Base-by-base conservation (phyloP, 202 grass and related monocot species). In the Panicum hallii region DNA sequence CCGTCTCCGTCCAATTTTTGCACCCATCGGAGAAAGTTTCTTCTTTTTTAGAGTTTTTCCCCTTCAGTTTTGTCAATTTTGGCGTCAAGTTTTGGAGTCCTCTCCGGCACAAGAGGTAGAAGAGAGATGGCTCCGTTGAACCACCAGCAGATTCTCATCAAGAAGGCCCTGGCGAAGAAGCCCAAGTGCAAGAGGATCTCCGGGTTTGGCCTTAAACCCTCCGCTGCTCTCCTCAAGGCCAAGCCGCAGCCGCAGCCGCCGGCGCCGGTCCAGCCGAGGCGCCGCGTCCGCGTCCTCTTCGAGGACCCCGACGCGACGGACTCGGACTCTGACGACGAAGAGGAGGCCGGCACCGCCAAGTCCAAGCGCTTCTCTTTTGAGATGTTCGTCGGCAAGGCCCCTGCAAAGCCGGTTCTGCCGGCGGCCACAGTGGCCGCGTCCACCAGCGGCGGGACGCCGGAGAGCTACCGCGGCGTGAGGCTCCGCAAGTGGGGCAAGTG, bases 401-500 rank as follows among this genome's bases (percentile, higher is more conserved):
- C 80, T 0, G 15, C 47, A 0, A 87, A 84, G 69, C 82, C 79
- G 0, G 44, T 75, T 6, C 20, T 80, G 23, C 66, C 83, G 11
- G 54, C 83, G 7, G 75, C 69, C 0, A 26, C 85, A 8, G 55
- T 44, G 5, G 74, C 88, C 14, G 78, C 79, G 1, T 68, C 48
- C 53, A 81, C 87, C 41, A 82, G 44, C 20, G 20, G 64, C 43
- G 45, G 40, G 4, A 62, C 63, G 48, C 87, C 75, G 1, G 84
- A 77, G 63, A 79, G 72, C 78, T 93, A 90, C 72, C 93, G 92
- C 38, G 95, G 92, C 3, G 92, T 98, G 40, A 85, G 95, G 53
- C 95, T 94, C 68, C 90, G 92, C 41, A 94, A 92, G 82, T 98
- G 95, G 95, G 95, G 95, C 53, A 98, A 93, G 43, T 98, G 95